These are phyloP conservation scores for Aureobasidium sp. DNA, from an alignment of 2,329 filamentous ascomycete species.

Conservation along the genomic window DNA sequence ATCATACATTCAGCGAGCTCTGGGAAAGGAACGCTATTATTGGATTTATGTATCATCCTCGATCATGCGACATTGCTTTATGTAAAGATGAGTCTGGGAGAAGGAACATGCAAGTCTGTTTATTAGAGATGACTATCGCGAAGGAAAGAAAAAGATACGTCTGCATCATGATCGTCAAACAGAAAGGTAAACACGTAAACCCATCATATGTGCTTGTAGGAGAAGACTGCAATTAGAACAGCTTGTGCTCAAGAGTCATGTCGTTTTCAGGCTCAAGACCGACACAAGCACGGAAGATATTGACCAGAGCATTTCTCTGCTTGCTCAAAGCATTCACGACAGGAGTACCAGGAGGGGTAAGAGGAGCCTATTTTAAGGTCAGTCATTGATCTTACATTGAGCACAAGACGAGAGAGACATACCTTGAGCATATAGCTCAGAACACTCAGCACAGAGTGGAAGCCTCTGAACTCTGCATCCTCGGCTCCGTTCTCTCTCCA, in stretches of 20 bases:
- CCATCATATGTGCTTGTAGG: neutral
- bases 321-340: constrained; percentile 94
- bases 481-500: constrained; percentile 59
- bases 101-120: no score
- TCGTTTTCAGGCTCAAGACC: constrained; percentile 95
- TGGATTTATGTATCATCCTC: no score
- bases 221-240: constrained; percentile 58
- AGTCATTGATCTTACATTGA: constrained; percentile 1
- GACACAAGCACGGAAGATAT: constrained; percentile 97
- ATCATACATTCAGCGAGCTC: no score
- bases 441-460: constrained; percentile 94
- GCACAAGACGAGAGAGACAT: constrained; percentile 19
- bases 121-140: no score
- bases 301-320: constrained; percentile 88
- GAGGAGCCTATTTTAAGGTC: constrained; percentile 60
- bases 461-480: constrained; percentile 67
- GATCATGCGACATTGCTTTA: no score
- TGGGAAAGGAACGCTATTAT: no score
- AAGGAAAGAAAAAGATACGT: no score
- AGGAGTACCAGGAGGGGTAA: constrained; percentile 89
- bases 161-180: neutral
- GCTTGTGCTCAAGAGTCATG: constrained; percentile 98
- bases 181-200: neutral
- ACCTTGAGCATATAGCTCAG: constrained; percentile 96
- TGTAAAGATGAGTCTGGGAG: no score